Evolutionary conservation across 1,284 basidiomycete genomes (phyloP).

Genomic region (Ganoderma lucidum): DNA sequence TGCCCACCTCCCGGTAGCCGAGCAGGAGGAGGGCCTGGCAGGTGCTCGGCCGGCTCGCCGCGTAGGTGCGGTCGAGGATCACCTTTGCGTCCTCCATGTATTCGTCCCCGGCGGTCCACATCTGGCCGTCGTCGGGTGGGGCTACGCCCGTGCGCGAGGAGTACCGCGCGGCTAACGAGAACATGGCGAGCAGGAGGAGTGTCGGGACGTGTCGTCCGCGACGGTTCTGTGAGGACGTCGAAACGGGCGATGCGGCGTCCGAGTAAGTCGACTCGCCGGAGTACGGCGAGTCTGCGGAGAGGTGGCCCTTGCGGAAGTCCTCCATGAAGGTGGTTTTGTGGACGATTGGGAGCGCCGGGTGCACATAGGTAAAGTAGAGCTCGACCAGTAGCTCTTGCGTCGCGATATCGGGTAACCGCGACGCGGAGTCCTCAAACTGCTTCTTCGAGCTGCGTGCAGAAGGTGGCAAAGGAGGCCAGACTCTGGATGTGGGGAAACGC

Average conservation of each 20-base stretch:
- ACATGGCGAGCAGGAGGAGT: conserved; percentile 80
- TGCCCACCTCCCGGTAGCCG: conserved; percentile 85
- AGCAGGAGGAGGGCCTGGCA: conserved; percentile 82
- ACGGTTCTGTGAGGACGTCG: conserved; percentile 49
- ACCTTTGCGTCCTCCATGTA: conserved; percentile 76
- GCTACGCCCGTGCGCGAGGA: conserved; percentile 45
- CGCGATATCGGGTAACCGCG: conserved; percentile 58
- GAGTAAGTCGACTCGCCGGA: conserved; percentile 42
- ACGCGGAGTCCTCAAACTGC: conserved; percentile 48
- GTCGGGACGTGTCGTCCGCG: conserved; percentile 61
- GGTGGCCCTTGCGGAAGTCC: conserved; percentile 52
- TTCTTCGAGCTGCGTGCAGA: conserved; percentile 37
- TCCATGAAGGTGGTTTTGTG: conserved; percentile 77
- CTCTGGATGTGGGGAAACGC: conserved; percentile 83
- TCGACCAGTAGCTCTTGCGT: conserved; percentile 75
- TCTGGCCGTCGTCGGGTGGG: conserved; percentile 59
- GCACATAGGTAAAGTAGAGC: conserved; percentile 83
- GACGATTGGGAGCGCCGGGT: conserved; percentile 76
- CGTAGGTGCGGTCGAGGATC: conserved; percentile 73
- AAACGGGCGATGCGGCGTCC: conserved; percentile 41
- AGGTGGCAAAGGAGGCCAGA: conserved; percentile 78
- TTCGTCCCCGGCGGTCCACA: conserved; percentile 85
- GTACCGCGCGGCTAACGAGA: conserved; percentile 79
- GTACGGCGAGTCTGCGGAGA: conserved; percentile 35
- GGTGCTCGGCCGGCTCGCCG: conserved; percentile 70